These are phyloP conservation scores for Aspergillus tamarii DNA, from an alignment of 2,329 filamentous ascomycete genomes.

Conservation along the genomic window DNA sequence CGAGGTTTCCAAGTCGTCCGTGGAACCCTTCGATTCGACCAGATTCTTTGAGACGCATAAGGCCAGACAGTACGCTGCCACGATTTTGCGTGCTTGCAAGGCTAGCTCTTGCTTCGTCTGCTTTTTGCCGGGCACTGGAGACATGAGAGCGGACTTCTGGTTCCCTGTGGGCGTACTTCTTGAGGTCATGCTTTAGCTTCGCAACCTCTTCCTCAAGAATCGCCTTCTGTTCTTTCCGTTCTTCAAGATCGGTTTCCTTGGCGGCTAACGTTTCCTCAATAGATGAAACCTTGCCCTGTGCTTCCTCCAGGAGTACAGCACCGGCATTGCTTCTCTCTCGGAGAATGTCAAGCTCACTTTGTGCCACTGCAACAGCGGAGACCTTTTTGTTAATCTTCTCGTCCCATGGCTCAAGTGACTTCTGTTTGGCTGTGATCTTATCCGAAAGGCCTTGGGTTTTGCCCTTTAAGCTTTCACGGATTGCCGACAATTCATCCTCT, in stretches of 20 bases:
- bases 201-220: conserved; percentile 74
- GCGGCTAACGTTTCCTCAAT: conserved; percentile 72
- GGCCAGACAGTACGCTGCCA: conserved; percentile 84
- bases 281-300: conserved; percentile 73
- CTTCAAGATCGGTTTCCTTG: conserved; percentile 75
- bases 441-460: conserved; percentile 96
- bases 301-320: conserved; percentile 79
- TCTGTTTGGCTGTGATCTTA: conserved; percentile 88
- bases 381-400: conserved; percentile 97
- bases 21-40: conserved; percentile 97
- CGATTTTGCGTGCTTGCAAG: conserved; percentile 88
- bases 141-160: conserved; percentile 81
- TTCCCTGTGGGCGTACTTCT: conserved; percentile 74
- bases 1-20: conserved; percentile 89
- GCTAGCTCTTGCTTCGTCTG: conserved; percentile 90
- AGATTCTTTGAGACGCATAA: conserved; percentile 95
- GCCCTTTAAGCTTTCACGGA: conserved; percentile 85
- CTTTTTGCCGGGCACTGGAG: conserved; percentile 88
- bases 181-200: conserved; percentile 72
- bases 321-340: conserved; percentile 87
- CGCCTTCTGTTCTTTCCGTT: conserved; percentile 72
- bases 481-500: conserved; percentile 78
- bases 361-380: conserved; percentile 88
- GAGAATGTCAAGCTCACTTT: conserved; percentile 91
- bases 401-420: conserved; percentile 92